These are phyloP conservation scores for Cyberlindnera maritima DNA, from an alignment of 805 yeast species.

Conservation along the genomic window DNA sequence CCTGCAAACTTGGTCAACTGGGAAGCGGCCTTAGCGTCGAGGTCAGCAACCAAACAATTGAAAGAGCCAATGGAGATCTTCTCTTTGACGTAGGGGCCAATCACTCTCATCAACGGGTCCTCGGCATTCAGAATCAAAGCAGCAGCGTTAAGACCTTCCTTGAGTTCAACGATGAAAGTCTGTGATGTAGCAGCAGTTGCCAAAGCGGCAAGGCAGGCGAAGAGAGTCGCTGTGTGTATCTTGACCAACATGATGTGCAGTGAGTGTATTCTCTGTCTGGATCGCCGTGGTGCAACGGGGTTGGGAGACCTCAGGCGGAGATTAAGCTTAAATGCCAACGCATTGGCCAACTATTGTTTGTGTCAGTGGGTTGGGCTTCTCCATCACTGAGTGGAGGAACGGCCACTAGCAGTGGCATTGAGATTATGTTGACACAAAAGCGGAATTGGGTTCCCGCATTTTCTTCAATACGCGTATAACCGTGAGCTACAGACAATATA, in stretches of 20 bases:
- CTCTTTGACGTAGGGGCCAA: constrained; percentile 8
- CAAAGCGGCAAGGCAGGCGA: neutral
- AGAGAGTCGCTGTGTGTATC: neutral
- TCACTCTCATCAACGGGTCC: constrained; percentile 1
- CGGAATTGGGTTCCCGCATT: neutral
- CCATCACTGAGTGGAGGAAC: no score
- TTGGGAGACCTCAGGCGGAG: no score
- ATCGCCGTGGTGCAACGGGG: neutral
- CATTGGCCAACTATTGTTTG: no score
- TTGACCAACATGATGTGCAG: neutral
- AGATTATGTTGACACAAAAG: neutral
- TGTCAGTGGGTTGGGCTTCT: no score
- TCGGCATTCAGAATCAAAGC: constrained; percentile 1
- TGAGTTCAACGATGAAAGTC: constrained; percentile 9
- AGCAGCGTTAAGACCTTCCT: constrained; percentile 9
- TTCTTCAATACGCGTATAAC: no score
- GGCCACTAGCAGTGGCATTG: no score
- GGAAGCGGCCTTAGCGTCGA: neutral
- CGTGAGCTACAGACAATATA: no score
- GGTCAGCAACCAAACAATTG: constrained; percentile 12
- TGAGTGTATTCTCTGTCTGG: neutral
- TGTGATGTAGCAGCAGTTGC: neutral
- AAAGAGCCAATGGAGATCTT: constrained; percentile 10
- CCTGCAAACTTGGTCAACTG: neutral
- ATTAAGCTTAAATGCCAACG: no score